phyloP scores from a whole-genome alignment of 352 stramenopile genomes.

The Phytophthora pini region DNA sequence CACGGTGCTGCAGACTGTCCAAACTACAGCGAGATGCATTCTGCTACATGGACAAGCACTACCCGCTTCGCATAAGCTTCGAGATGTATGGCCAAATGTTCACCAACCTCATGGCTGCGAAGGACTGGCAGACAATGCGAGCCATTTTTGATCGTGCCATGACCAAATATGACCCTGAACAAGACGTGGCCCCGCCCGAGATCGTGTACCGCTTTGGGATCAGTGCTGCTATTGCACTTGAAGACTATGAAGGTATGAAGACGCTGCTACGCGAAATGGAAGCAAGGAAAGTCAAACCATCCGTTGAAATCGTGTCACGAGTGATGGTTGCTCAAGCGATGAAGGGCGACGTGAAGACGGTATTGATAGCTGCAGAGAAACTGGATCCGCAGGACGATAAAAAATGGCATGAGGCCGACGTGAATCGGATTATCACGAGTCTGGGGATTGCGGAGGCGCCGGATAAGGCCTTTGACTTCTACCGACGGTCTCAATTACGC shows the following conservation, averaged over 20 bases:
- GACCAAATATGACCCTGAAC: slow-evolving; percentile 33
- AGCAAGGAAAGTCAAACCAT: slow-evolving; percentile 28
- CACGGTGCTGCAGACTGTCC: slow-evolving; percentile 29
- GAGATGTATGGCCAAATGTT: slow-evolving; percentile 58
- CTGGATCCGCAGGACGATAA: slow-evolving; percentile 34
- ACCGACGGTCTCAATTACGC: slow-evolving; percentile 48
- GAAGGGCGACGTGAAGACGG: slow-evolving; percentile 35
- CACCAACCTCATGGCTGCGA: slow-evolving; percentile 31
- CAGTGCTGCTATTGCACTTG: slow-evolving; percentile 43
- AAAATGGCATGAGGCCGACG: slow-evolving; percentile 52
- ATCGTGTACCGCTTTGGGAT: slow-evolving; percentile 71
- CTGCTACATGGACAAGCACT: slow-evolving; percentile 49
- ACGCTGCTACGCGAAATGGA: slow-evolving; percentile 50
- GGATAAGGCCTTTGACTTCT: slow-evolving; percentile 70
- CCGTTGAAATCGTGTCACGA: slow-evolving; percentile 52
- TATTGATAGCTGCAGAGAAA: slow-evolving; percentile 41
- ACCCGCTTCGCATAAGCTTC: slow-evolving; percentile 37
- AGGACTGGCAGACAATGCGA: slow-evolving; percentile 29
- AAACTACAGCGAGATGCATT: slow-evolving; percentile 47
- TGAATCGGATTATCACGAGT: slow-evolving; percentile 62
- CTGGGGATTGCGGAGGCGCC: slow-evolving; percentile 45
- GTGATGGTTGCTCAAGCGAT: slow-evolving; percentile 54
- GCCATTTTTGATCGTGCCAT: slow-evolving; percentile 42
- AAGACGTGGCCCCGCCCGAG: slow-evolving; percentile 38
- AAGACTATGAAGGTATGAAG: slow-evolving; percentile 40